These are phyloP conservation scores for Penicillium sp. DNA, from an alignment of 2,329 filamentous ascomycete species.

Conservation along the genomic window DNA sequence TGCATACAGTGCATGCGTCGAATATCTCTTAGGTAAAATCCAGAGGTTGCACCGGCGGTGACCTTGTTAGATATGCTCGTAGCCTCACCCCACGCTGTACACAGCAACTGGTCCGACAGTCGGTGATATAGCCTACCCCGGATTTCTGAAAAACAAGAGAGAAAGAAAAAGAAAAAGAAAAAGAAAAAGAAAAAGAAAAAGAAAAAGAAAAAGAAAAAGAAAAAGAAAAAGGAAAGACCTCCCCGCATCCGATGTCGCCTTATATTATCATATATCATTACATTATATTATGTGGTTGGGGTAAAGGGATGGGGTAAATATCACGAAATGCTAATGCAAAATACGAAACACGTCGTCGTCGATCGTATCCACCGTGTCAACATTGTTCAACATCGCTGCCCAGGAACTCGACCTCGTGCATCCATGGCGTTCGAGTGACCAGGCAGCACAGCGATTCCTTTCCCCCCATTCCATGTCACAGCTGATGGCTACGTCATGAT, in stretches of 20 bases:
- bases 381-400: not conserved
- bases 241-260: slow-evolving; percentile 1
- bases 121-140: not conserved
- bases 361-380: not conserved
- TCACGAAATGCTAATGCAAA: no score
- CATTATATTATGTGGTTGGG: not conserved
- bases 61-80: not conserved
- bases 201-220: no score
- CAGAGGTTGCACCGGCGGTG: not conserved
- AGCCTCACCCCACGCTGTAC: not conserved
- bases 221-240: not conserved
- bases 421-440: not conserved
- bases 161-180: no score
- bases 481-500: slow-evolving; percentile 15
- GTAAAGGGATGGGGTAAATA: not conserved
- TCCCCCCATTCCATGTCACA: not conserved
- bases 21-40: slow-evolving; percentile 7
- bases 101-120: slow-evolving; percentile 3
- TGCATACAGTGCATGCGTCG: not conserved
- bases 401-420: not conserved
- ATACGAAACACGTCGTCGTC: not conserved
- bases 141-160: not conserved
- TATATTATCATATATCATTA: not conserved
- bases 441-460: not conserved
- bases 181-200: no score